phyloP scores from a whole-genome alignment of 805 yeast species.

The Kregervanrija delftensis region DNA sequence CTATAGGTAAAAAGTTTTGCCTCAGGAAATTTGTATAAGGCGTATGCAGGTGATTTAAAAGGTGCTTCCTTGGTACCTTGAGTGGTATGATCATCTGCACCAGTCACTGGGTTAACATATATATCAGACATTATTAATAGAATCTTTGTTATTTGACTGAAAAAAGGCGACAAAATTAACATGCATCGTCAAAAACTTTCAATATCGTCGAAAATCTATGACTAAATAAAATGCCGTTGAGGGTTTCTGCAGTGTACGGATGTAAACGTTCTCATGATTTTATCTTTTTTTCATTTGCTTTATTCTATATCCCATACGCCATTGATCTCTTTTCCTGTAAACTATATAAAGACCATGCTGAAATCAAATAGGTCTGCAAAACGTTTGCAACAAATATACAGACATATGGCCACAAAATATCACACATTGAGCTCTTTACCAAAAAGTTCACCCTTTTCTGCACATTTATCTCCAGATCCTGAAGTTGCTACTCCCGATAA shows the following conservation, averaged over 20 bases:
- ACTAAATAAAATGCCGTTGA: no score
- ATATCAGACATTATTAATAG: slow-evolving; percentile 22
- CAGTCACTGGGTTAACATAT: slow-evolving; percentile 70
- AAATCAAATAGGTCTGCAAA: no score
- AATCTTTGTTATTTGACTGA: background rate
- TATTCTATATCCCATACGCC: no score
- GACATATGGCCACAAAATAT: background rate
- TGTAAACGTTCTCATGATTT: no score
- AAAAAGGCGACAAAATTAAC: slow-evolving; percentile 3
- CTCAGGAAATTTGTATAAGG: slow-evolving; percentile 43
- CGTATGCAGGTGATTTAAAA: slow-evolving; percentile 78
- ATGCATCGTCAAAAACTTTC: no score
- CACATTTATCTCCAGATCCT: slow-evolving; percentile 23
- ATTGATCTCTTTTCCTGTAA: no score
- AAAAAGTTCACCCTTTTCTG: slow-evolving; percentile 25
- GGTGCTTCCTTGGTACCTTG: slow-evolving; percentile 66
- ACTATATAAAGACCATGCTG: no score
- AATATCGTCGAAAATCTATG: no score
- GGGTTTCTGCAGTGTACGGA: no score
- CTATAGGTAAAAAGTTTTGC: slow-evolving; percentile 56
- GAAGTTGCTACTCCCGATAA: slow-evolving; percentile 17
- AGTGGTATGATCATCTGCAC: slow-evolving; percentile 54
- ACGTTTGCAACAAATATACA: no score
- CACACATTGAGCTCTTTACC: slow-evolving; percentile 15
- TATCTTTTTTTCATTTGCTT: no score